Evolutionary conservation across 495 filamentous ascomycete species (phyloP), one percentile per base, ranked within the genome.

Genomic region (Penicillium paradoxum): DNA sequence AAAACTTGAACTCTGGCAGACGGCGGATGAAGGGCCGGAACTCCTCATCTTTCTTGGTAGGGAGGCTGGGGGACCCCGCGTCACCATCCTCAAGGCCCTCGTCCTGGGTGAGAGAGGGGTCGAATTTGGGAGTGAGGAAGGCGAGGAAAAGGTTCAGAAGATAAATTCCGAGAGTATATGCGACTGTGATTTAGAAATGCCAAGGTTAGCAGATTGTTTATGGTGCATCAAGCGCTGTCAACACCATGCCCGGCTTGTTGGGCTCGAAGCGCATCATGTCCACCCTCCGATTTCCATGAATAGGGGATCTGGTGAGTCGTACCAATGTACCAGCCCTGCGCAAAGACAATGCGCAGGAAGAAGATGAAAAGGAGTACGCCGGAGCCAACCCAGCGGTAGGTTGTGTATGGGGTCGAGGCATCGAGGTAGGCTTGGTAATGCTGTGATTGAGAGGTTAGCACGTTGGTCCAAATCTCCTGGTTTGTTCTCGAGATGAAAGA

Each of bases 251-350:
- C 24, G n/a, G 19, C 7, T 33, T 25, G 17, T 37, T 50, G 49
- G 17, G 5, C 11, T 51, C 38, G 18, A 30, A 33, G 45, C 33
- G 17, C 15, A 17, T 40, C 32, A 25, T 53, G 37, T 34, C 10
- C 15, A 37, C n/a, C 6, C 8, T 44, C 39, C 34, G 14, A 6
- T 21, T 22, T 24, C 24, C 19, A 21, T 27, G 14, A 17, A 10
- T 7, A 21, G 19, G 19, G 40, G 13, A 10, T 29, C 15, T 6
- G 38, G 30, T 3, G 15, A 51, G 15, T 58, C 84, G 56, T 79
- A 97, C 92, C 91, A 51, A 98, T 97, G 63, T 98, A 98, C 93
- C 93, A 98, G 66, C 93, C 93, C 75, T 96, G 90, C 43, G 91
- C 88, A 17, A 95, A 50, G 58, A 98, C 74, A 60, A 98, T 91